phyloP scores from a whole-genome alignment of 371 early-diverging fungal species.

The Dinochytrium kinnereticum region DNA sequence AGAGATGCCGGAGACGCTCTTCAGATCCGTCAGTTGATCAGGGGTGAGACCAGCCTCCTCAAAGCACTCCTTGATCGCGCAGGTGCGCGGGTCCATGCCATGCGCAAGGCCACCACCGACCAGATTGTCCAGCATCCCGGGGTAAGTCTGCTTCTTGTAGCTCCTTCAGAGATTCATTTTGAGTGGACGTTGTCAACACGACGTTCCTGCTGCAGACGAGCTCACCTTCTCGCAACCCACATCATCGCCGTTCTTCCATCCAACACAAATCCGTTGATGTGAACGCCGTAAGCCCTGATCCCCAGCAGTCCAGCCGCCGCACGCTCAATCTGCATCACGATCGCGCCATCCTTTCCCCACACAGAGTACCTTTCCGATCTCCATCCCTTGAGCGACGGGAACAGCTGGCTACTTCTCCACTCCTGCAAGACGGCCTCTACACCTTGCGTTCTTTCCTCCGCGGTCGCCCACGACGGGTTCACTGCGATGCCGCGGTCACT shows the following conservation, averaged over 20 bases:
- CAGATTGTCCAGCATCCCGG: slow-evolving; percentile 84
- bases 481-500: neutral
- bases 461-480: slow-evolving; percentile 23
- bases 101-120: slow-evolving; percentile 84
- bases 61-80: slow-evolving; percentile 84
- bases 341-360: slow-evolving; percentile 49
- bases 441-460: slow-evolving; percentile 30
- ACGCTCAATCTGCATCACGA: slow-evolving; percentile 79
- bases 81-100: slow-evolving; percentile 62
- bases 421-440: slow-evolving; percentile 35
- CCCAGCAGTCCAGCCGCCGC: slow-evolving; percentile 66
- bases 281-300: slow-evolving; percentile 52
- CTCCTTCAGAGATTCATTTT: slow-evolving; percentile 37
- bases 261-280: slow-evolving; percentile 76
- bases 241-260: slow-evolving; percentile 61
- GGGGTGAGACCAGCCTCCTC: slow-evolving; percentile 86
- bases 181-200: neutral
- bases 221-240: slow-evolving; percentile 82
- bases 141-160: slow-evolving; percentile 82
- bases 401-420: slow-evolving; percentile 24
- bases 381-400: slow-evolving; percentile 59
- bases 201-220: too few relatives aligned
- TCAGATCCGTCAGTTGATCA: slow-evolving; percentile 55
- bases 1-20: slow-evolving; percentile 68
- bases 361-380: slow-evolving; percentile 83